Evolutionary conservation across 768 basidiomycete genomes (phyloP), one percentile per base, ranked within the genome.

Genomic region (Inosperma sp.): DNA sequence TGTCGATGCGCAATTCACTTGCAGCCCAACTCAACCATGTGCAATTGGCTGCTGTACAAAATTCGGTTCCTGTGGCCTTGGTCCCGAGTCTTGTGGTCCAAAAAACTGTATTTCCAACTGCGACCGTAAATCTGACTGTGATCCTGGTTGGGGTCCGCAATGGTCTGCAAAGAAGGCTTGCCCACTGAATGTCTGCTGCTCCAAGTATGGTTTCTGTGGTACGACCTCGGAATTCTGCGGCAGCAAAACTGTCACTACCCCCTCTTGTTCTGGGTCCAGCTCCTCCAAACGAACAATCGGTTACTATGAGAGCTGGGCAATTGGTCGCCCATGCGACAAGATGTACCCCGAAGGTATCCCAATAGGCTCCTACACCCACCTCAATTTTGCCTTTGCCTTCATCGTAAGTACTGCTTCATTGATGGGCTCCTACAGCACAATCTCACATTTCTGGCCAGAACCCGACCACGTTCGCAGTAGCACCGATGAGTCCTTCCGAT

Each of bases 331-430:
- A 29, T 58, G 57, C 48, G 45, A 56, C 39, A 42, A 49, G 8
- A 62, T 51, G 47, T 53, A 53, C 29, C 64, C 62, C 3, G 57
- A 60, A 19, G 34, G 45, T 13, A 62, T 65, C 16, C 49, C 60
- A 9, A 59, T 57, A 5, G 59, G 59, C 13, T 52, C 57, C 8
- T 48, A 62, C 7, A 65, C 64, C 7, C 62, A 64, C 43, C 41
- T 65, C 47, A 64, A 64, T 47, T 65, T 65, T 29, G 61, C 59
- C 10, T 65, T 64, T 40, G 64, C 62, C 12, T 54, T 59, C 29
- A 61, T 65, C 19, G 41, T 14, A 43, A 25, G 40, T 7, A 37
- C 21, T 40, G 37, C 19, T 23, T 22, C 1, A 40, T n/a, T n/a
- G n/a, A n/a, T n/a, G n/a, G n/a, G n/a, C n/a, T n/a, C n/a, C n/a